These are phyloP conservation scores for Gelatoporia subvermispora DNA, from an alignment of 768 basidiomycete species.

Conservation along the genomic window DNA sequence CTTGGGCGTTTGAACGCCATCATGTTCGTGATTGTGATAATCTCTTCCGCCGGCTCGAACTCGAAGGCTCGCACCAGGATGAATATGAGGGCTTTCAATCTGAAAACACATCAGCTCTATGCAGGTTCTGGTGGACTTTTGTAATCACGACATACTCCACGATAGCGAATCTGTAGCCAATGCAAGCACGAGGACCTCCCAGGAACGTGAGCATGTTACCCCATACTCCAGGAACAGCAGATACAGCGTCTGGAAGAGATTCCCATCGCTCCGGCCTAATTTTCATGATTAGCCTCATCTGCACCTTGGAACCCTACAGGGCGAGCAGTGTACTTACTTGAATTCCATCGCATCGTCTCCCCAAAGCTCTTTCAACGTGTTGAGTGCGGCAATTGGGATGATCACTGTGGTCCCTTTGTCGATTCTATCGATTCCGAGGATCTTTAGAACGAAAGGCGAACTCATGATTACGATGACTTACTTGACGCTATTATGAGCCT, in stretches of 20 bases:
- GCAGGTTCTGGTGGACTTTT: too few species aligned
- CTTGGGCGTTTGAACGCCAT: slow-evolving; percentile 16
- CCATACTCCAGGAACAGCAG: slow-evolving; percentile 54
- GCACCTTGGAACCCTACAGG: neutral
- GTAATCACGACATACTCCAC: slow-evolving; percentile 40
- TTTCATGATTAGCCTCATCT: too few species aligned
- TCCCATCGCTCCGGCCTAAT: slow-evolving; percentile 66
- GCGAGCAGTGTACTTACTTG: slow-evolving; percentile 33
- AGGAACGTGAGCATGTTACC: slow-evolving; percentile 56
- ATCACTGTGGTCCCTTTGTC: slow-evolving; percentile 26
- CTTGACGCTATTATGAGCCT: slow-evolving; percentile 16
- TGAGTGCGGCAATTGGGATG: slow-evolving; percentile 51
- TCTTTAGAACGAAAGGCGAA: neutral
- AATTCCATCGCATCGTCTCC: slow-evolving; percentile 59
- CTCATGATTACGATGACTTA: too few species aligned
- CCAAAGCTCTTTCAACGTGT: slow-evolving; percentile 52
- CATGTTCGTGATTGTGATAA: slow-evolving; percentile 11
- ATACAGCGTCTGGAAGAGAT: slow-evolving; percentile 42
- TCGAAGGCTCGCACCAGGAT: slow-evolving; percentile 23
- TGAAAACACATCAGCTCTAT: neutral
- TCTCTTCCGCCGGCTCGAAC: slow-evolving; percentile 14
- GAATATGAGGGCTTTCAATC: slow-evolving; percentile 27
- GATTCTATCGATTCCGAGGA: neutral
- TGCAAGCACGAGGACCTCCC: slow-evolving; percentile 60
- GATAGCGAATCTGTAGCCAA: slow-evolving; percentile 62